These are phyloP conservation scores for Aspergillus flavus DNA, from an alignment of 2,329 filamentous ascomycete species.

Conservation along the genomic window DNA sequence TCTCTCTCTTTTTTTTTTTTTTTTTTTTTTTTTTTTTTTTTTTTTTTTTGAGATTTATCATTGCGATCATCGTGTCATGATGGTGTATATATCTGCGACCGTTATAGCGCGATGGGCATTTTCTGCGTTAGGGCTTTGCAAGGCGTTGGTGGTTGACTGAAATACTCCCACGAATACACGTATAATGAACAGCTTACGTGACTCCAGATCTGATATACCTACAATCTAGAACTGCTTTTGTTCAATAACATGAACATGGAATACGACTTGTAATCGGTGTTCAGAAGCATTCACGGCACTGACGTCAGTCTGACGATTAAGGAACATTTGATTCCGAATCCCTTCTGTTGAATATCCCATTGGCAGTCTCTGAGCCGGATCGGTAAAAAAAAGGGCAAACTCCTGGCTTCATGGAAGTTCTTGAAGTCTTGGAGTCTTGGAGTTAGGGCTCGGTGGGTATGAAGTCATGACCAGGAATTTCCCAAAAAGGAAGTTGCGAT, in stretches of 20 bases:
- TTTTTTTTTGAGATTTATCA: not conserved
- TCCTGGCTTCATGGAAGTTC: not conserved
- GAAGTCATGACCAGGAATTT: conserved; percentile 5
- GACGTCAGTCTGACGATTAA: conserved; percentile 20
- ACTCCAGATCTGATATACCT: not conserved
- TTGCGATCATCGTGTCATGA: conserved; percentile 3
- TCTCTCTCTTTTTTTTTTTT: no score
- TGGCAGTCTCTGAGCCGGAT: not conserved
- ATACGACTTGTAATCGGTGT: no score
- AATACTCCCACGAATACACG: not conserved
- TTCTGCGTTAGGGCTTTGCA: not conserved
- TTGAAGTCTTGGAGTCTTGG: not conserved
- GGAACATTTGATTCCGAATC: not conserved
- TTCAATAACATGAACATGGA: not conserved
- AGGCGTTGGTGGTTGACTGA: conserved; percentile 7
- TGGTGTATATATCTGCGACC: not conserved
- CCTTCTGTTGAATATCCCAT: not conserved
- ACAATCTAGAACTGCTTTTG: not conserved
- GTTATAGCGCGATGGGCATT: not conserved
- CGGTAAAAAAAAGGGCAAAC: not conserved
- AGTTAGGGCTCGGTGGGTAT: conserved; percentile 3
- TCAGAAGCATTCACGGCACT: not conserved
- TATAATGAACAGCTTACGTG: not conserved
- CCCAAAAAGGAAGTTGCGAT: not conserved
- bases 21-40: not conserved